phyloP scores from a whole-genome alignment of 345 rosid genomes.

The Rhodomyrtus tomentosa region DNA sequence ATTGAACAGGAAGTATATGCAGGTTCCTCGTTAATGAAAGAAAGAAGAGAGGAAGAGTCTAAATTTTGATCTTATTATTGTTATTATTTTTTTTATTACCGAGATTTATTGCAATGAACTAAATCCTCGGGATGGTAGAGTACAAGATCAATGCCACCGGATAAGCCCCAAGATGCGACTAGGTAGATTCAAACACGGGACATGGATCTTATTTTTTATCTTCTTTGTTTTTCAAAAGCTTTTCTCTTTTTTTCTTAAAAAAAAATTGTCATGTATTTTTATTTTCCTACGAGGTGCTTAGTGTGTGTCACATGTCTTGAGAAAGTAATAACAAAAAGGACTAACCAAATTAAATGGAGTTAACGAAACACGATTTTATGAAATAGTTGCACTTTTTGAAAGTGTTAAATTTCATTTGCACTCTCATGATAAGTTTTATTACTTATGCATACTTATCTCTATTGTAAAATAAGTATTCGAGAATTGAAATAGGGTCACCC shows the following conservation, averaged over 20 bases:
- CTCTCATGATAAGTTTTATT: background rate
- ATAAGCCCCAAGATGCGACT: no score
- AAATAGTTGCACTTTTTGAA: background rate
- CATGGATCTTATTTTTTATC: background rate
- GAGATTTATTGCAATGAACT: no score
- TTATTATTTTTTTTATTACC: no score
- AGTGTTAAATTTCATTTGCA: fast-evolving
- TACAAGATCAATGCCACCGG: no score
- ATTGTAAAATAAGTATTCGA: background rate
- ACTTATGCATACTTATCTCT: background rate
- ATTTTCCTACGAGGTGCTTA: background rate
- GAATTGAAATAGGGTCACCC: background rate
- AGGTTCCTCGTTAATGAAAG: background rate
- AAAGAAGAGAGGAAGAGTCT: background rate
- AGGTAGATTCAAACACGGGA: no score
- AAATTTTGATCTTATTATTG: background rate
- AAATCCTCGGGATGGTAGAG: no score
- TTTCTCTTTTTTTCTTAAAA: background rate
- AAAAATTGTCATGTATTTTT: no score
- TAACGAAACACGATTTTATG: background rate
- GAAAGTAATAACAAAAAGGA: background rate
- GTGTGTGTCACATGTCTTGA: background rate
- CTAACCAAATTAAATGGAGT: background rate
- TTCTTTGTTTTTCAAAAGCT: background rate
- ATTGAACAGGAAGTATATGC: background rate